Conservation (phyloP, 75 land plant genomes). For the Larix kaempferi region DNA sequence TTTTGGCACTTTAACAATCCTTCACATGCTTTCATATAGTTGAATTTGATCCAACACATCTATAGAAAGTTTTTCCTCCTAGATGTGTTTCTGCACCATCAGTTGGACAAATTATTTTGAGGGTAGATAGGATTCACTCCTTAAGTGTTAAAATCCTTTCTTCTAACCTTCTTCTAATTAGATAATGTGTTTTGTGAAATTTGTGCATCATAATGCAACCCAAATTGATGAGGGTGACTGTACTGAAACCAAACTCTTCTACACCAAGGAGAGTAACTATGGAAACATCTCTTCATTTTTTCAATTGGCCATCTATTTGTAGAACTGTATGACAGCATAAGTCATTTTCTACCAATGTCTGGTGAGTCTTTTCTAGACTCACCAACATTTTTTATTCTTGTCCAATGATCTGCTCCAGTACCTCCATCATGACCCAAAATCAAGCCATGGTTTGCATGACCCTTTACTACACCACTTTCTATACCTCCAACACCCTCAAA, state of each 20-base stretch:
- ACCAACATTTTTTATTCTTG: slow-evolving; percentile 98
- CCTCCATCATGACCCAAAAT: slow-evolving; percentile 99
- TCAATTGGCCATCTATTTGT: slow-evolving; percentile 95
- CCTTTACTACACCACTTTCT: slow-evolving; percentile 98
- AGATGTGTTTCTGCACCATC: too few species aligned
- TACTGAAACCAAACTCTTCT: slow-evolving; percentile 96
- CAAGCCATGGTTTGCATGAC: slow-evolving; percentile 95
- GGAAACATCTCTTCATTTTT: slow-evolving; percentile 90
- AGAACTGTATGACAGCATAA: slow-evolving; percentile 86
- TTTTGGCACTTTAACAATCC: too few species aligned
- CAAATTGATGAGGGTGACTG: slow-evolving; percentile 89
- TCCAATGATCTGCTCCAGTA: slow-evolving; percentile 96
- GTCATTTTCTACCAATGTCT: slow-evolving; percentile 92
- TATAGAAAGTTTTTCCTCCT: too few species aligned
- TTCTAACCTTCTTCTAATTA: too few species aligned
- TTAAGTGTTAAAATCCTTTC: too few species aligned
- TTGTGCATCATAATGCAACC: slow-evolving; percentile 99
- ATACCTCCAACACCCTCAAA: slow-evolving; percentile 97
- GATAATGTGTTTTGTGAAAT: slow-evolving; percentile 96
- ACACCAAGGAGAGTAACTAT: slow-evolving; percentile 97
- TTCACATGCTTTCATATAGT: too few species aligned
- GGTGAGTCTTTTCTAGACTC: slow-evolving; percentile 90
- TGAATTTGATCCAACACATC: too few species aligned
- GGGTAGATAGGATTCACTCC: too few species aligned
- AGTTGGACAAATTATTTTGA: too few species aligned